Percentiles rank a stretch among this genome's conserved stretches.
Conservation (phyloP, 2,329 filamentous ascomycete species). For the Polychaeton citri region DNA sequence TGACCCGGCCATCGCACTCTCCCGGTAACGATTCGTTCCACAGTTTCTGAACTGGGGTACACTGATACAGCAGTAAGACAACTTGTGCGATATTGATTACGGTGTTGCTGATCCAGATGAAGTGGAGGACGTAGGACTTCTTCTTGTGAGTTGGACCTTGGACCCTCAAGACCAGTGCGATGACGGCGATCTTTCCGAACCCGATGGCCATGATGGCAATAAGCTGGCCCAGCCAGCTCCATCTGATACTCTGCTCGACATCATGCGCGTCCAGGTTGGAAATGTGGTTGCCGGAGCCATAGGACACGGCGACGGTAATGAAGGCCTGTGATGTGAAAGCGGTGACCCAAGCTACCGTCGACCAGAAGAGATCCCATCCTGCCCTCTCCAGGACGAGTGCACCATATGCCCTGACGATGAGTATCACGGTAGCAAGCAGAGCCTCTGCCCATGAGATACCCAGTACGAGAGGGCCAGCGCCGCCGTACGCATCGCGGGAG, state of each 20-base stretch:
- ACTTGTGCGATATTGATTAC: slow-evolving; percentile 10
- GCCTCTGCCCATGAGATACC: slow-evolving; percentile 4
- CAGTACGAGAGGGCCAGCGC: slow-evolving; percentile 3
- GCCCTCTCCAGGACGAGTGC: slow-evolving; percentile 1
- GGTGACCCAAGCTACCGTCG: slow-evolving; percentile 3
- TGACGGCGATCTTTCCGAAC: slow-evolving; percentile 13
- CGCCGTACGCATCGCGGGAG: slow-evolving; percentile 2
- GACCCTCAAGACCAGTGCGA: slow-evolving; percentile 13
- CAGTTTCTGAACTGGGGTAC: slow-evolving; percentile 10
- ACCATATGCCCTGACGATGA: slow-evolving; percentile 1
- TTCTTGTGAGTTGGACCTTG: slow-evolving; percentile 10
- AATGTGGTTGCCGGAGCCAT: slow-evolving; percentile 10
- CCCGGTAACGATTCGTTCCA: slow-evolving; percentile 10
- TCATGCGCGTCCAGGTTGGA: slow-evolving; percentile 3
- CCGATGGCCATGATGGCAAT: slow-evolving; percentile 11
- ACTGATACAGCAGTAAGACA: slow-evolving; percentile 8
- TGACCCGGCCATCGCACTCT: slow-evolving; percentile 7
- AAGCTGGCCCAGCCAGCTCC: slow-evolving; percentile 13
- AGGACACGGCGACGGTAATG: slow-evolving; percentile 8
- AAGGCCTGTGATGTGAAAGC: slow-evolving; percentile 2
- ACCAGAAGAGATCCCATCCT: slow-evolving; percentile 5
- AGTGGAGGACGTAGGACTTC: slow-evolving; percentile 10
- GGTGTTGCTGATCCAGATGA: slow-evolving; percentile 9
- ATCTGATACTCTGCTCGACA: slow-evolving; percentile 7
- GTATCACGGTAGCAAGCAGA: slow-evolving; percentile 2